Conservation (phyloP, 352 stramenopile genomes). For the Globisporangium recalcitrans region DNA sequence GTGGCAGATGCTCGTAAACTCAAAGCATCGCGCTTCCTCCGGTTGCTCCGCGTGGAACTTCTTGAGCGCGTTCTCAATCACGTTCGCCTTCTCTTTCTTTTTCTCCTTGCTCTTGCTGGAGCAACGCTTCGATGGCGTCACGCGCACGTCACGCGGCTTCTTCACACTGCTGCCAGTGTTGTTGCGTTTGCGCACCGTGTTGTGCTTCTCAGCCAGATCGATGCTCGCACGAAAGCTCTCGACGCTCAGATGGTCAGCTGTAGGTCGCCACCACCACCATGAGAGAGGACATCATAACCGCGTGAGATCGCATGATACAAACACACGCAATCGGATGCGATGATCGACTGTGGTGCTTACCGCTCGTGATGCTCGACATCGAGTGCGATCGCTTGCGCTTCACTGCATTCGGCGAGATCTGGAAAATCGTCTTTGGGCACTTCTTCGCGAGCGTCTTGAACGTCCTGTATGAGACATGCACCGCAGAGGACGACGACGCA, state of each 20-base stretch:
- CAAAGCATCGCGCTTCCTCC: slow-evolving; percentile 27
- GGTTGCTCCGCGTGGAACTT: slow-evolving; percentile 32
- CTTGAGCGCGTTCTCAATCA: slow-evolving; percentile 56
- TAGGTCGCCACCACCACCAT: neutral
- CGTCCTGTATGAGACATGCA: slow-evolving; percentile 13
- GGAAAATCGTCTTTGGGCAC: slow-evolving; percentile 21
- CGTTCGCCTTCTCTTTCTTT: slow-evolving; percentile 54
- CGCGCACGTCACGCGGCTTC: slow-evolving; percentile 20
- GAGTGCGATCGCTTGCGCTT: slow-evolving; percentile 65
- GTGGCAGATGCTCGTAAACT: slow-evolving; percentile 48
- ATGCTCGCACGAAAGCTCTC: slow-evolving; percentile 19
- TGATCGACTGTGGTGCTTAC: slow-evolving; percentile 19
- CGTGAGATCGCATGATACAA: neutral
- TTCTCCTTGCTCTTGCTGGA: slow-evolving; percentile 40
- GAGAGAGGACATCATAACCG: neutral
- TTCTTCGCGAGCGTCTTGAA: slow-evolving; percentile 19
- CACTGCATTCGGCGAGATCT: slow-evolving; percentile 37
- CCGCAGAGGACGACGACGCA: slow-evolving; percentile 10
- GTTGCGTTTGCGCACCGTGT: slow-evolving; percentile 15
- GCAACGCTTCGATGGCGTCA: slow-evolving; percentile 46
- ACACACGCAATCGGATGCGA: neutral
- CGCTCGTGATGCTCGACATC: slow-evolving; percentile 25
- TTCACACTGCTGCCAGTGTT: slow-evolving; percentile 19
- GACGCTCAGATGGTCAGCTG: slow-evolving; percentile 17
- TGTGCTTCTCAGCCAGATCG: slow-evolving; percentile 16